Percentiles rank a stretch among this genome's conserved stretches.
phyloP scores from a whole-genome alignment of 1,139 yeast species.

The Meyerozyma smithsonii region DNA sequence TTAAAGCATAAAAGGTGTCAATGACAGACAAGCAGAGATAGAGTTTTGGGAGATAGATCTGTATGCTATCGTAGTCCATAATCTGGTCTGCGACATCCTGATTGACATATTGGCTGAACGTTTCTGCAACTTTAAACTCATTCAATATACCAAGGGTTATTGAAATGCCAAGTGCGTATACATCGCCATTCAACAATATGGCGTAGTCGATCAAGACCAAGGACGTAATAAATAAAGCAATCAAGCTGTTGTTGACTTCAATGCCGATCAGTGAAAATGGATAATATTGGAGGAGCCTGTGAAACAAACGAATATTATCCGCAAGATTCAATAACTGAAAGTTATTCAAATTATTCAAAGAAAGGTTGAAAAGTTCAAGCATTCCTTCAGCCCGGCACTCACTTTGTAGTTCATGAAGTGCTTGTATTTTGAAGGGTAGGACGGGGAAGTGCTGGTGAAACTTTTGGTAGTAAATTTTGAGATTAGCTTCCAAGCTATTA shows the following conservation, averaged over 20 bases:
- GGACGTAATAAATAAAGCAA: constrained; percentile 40
- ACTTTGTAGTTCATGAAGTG: constrained; percentile 11
- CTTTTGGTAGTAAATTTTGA: constrained; percentile 43
- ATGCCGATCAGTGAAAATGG: constrained; percentile 29
- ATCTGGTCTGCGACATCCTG: constrained; percentile 12
- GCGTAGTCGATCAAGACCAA: constrained; percentile 53
- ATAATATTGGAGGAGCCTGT: constrained; percentile 39
- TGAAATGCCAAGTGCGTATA: constrained; percentile 51
- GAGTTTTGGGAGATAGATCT: constrained; percentile 44
- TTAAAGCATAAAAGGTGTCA: constrained; percentile 52
- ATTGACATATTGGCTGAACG: constrained; percentile 17
- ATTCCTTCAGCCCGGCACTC: constrained; percentile 37
- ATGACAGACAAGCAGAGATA: constrained; percentile 46
- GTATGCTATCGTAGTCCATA: constrained; percentile 31
- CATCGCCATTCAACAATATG: constrained; percentile 53
- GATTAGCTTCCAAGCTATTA: constrained; percentile 18
- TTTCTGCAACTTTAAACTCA: constrained; percentile 51
- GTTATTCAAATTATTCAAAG: constrained; percentile 45
- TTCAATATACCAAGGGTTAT: constrained; percentile 52
- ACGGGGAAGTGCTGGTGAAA: constrained; percentile 57
- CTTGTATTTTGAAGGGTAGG: constrained; percentile 36
- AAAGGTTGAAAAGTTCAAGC: constrained; percentile 45
- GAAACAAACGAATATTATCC: constrained; percentile 34
- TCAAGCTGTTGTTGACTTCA: constrained; percentile 24
- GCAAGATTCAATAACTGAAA: constrained; percentile 26